Evolutionary conservation across 257 asterid species (phyloP).

Genomic region (Rauvolfia tetraphylla): DNA sequence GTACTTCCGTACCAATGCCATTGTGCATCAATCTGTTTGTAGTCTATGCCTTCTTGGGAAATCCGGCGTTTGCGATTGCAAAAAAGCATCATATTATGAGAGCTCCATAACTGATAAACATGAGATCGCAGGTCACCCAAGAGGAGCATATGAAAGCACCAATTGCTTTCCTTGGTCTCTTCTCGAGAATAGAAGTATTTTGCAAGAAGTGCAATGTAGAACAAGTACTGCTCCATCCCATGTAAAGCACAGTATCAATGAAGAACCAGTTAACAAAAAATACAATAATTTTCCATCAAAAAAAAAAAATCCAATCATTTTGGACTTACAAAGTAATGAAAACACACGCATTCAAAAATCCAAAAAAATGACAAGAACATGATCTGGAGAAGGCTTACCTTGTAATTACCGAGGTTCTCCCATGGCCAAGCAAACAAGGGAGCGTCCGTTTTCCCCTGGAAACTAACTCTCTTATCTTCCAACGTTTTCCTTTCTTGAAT

Average conservation of each 20-base stretch:
- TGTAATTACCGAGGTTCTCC: constrained; percentile 58
- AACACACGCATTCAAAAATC: background rate
- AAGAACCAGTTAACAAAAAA: background rate
- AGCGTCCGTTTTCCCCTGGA: constrained; percentile 34
- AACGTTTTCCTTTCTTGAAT: constrained; percentile 4
- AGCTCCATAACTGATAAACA: constrained; percentile 72
- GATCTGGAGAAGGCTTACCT: constrained; percentile 41
- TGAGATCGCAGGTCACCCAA: constrained; percentile 53
- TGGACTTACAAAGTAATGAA: background rate
- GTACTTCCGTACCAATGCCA: constrained; percentile 71
- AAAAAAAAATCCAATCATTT: background rate
- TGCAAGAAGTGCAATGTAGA: constrained; percentile 58
- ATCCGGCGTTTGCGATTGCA: constrained; percentile 46
- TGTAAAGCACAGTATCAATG: constrained; percentile 1
- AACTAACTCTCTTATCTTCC: constrained; percentile 20
- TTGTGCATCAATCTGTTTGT: constrained; percentile 71
- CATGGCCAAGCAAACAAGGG: constrained; percentile 89
- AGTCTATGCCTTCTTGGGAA: constrained; percentile 63
- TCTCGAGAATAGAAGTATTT: constrained; percentile 47
- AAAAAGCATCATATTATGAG: constrained; percentile 46
- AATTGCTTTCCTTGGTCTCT: constrained; percentile 34
- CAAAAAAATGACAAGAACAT: background rate
- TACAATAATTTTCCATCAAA: no score
- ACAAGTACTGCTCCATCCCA: constrained; percentile 26
- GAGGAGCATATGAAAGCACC: constrained; percentile 72